Evolutionary conservation across 2,329 filamentous ascomycete species (phyloP).

Genomic region (Diaporthe sp.): DNA sequence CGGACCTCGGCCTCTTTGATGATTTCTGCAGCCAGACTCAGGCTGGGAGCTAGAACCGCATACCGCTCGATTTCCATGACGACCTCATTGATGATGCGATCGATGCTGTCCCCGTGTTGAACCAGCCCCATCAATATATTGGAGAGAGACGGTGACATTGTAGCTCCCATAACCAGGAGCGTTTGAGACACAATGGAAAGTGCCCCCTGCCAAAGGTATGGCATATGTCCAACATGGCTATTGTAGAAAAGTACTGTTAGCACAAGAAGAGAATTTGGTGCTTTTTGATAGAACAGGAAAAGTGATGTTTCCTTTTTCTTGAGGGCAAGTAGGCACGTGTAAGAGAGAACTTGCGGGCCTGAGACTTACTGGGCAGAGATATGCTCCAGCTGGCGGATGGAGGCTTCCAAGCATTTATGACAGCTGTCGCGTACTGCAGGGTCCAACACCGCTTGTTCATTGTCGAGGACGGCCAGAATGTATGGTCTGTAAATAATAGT

Average conservation of each 20-base stretch:
- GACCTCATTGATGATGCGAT: conserved; percentile 83
- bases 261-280: not conserved
- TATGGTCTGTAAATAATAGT: conserved; percentile 91
- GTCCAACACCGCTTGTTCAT: conserved; percentile 80
- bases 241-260: conserved; percentile 39
- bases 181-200: conserved; percentile 87
- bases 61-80: conserved; percentile 82
- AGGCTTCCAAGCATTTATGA: conserved; percentile 85
- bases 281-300: not conserved
- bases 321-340: not conserved
- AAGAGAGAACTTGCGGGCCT: conserved; percentile 6
- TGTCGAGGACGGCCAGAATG: conserved; percentile 83
- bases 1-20: conserved; percentile 83
- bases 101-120: conserved; percentile 72
- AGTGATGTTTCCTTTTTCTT: not conserved
- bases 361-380: conserved; percentile 79
- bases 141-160: conserved; percentile 81
- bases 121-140: conserved; percentile 72
- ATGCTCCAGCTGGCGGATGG: conserved; percentile 83
- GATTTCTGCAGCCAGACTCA: conserved; percentile 83
- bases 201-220: conserved; percentile 88
- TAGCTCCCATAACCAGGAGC: conserved; percentile 86
- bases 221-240: conserved; percentile 85
- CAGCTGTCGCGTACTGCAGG: conserved; percentile 82
- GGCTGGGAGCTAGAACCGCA: conserved; percentile 80